A percentile compares a stretch with the other conserved stretches of the same genome.
Conservation (phyloP, 164 flowering plant genomes). For the Umbellularia californica region DNA sequence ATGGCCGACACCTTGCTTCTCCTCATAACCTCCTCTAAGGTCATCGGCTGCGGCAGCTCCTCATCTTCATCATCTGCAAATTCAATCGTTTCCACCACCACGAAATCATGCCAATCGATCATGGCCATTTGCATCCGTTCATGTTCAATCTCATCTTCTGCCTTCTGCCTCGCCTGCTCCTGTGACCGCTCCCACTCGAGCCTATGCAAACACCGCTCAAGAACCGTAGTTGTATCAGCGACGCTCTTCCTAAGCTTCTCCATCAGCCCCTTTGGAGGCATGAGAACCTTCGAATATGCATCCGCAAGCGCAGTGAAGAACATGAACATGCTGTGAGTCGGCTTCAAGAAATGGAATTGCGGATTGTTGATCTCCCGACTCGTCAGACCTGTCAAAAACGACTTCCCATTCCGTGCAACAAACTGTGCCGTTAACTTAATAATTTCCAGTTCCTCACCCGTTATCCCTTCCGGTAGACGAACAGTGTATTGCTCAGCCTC, state of each 20-base stretch:
- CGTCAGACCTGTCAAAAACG: conserved; percentile 83
- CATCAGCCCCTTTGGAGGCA: conserved; percentile 86
- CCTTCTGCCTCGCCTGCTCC: conserved; percentile 96
- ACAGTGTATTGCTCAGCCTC: conserved; percentile 95
- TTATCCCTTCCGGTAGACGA: conserved; percentile 94
- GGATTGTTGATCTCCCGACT: conserved; percentile 85
- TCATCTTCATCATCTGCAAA: conserved; percentile 99
- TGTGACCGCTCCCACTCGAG: conserved; percentile 96
- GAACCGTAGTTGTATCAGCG: conserved; percentile 78
- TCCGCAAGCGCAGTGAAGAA: conserved; percentile 92
- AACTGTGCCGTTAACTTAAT: conserved; percentile 96
- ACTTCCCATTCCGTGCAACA: conserved; percentile 95
- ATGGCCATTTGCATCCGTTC: conserved; percentile 92
- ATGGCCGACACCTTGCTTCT: conserved; percentile 73
- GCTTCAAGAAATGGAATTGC: conserved; percentile 92
- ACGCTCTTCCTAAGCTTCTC: conserved; percentile 78
- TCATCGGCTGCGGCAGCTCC: conserved; percentile 93
- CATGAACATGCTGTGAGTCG: conserved; percentile 96
- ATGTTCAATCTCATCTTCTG: conserved; percentile 96
- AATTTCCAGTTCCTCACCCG: conserved; percentile 93
- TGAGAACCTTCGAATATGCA: conserved; percentile 89
- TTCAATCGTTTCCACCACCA: conserved; percentile 86
- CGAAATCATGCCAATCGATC: conserved; percentile 99
- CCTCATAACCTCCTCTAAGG: conserved; percentile 92
- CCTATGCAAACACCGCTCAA: conserved; percentile 87